Evolutionary conservation across 1,284 basidiomycete species (phyloP).

Genomic region (Ceratobasidium sp.): DNA sequence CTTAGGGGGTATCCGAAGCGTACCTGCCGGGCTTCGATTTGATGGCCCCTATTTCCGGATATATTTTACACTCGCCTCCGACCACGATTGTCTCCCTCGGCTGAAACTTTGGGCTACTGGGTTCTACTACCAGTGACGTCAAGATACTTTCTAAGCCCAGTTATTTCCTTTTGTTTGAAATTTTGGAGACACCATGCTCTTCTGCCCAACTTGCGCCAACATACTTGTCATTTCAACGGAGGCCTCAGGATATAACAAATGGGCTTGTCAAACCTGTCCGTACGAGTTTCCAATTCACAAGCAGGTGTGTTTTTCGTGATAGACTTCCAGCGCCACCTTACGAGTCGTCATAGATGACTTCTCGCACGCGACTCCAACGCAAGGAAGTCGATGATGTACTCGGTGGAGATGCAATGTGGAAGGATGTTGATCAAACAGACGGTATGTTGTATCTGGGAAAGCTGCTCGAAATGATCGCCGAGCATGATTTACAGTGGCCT

Average conservation of each 20-base stretch:
- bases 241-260: conserved; percentile 81
- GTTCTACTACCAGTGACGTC: background rate
- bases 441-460: conserved; percentile 63
- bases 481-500: conserved; percentile 68
- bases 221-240: conserved; percentile 85
- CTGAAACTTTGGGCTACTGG: background rate
- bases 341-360: conserved; percentile 76
- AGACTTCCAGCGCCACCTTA: background rate
- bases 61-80: background rate
- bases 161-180: too few relatives aligned
- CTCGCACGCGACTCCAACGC: conserved; percentile 82
- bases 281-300: conserved; percentile 91
- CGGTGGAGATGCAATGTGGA: conserved; percentile 94
- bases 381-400: conserved; percentile 95
- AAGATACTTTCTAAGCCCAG: background rate
- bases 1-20: conserved; percentile 5
- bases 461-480: background rate
- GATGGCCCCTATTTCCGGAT: background rate
- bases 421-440: conserved; percentile 90
- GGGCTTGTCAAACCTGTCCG: conserved; percentile 94
- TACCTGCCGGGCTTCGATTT: background rate
- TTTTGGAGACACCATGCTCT: too few relatives aligned
- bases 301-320: conserved; percentile 68
- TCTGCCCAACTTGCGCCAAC: conserved; percentile 96
- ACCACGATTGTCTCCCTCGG: background rate